Percentiles rank a stretch among this genome's conserved stretches.
These are phyloP conservation scores for Zarea fungicola DNA, from an alignment of 2,329 filamentous ascomycete species.

Conservation along the genomic window DNA sequence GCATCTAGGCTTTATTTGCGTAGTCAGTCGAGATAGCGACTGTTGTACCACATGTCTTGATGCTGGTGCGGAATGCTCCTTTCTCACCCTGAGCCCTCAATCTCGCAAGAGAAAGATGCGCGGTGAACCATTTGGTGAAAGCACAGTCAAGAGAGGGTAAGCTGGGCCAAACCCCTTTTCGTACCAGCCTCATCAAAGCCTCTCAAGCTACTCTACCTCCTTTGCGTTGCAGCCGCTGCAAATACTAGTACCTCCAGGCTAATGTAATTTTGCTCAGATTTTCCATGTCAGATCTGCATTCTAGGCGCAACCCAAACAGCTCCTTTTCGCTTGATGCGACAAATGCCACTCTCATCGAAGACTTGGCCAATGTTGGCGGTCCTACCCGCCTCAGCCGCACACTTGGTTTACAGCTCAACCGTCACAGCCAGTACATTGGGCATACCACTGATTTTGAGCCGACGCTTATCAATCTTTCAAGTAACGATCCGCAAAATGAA, in stretches of 20 bases:
- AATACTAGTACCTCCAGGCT: too few species aligned
- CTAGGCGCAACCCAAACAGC: conserved; percentile 1
- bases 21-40: conserved; percentile 68
- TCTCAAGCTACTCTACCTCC: too few species aligned
- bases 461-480: conserved; percentile 73
- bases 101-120: conserved; percentile 76
- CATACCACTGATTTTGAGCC: conserved; percentile 80
- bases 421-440: conserved; percentile 79
- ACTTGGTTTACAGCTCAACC: conserved; percentile 70
- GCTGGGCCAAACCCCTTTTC: conserved; percentile 23
- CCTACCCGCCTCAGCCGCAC: conserved; percentile 62
- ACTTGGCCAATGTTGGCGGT: conserved; percentile 65
- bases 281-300: conserved; percentile 36
- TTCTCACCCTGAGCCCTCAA: conserved; percentile 51
- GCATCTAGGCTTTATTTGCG: conserved; percentile 68
- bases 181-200: too few species aligned
- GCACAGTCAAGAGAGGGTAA: conserved; percentile 65
- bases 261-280: conserved; percentile 4
- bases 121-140: conserved; percentile 56
- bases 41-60: conserved; percentile 41
- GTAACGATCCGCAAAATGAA: conserved; percentile 77
- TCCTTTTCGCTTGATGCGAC: conserved; percentile 44
- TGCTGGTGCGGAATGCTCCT: conserved; percentile 9
- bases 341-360: conserved; percentile 58
- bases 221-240: not conserved